These are phyloP conservation scores for Paracoccidioides lutzii DNA, from an alignment of 2,329 filamentous ascomycete species.

Conservation along the genomic window DNA sequence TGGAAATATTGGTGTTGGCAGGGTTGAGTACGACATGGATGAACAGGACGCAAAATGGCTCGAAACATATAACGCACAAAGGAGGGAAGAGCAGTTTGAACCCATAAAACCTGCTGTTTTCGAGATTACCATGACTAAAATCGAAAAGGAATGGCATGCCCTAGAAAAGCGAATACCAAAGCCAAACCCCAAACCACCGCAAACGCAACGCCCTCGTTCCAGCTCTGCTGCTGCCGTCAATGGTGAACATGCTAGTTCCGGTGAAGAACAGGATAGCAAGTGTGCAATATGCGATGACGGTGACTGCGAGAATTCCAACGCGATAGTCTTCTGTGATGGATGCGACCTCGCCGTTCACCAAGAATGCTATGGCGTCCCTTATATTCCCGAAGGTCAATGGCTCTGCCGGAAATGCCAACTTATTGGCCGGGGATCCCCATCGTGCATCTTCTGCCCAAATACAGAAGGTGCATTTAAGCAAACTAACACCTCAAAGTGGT, in stretches of 20 bases:
- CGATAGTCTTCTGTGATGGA: constrained; percentile 96
- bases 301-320: constrained; percentile 98
- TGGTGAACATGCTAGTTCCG: constrained; percentile 65
- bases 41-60: constrained; percentile 98
- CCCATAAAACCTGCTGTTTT: constrained; percentile 86
- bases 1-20: constrained; percentile 48
- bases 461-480: constrained; percentile 97
- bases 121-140: constrained; percentile 96
- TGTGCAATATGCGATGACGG: constrained; percentile 97
- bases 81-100: constrained; percentile 62
- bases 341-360: constrained; percentile 97
- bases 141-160: constrained; percentile 96
- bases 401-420: constrained; percentile 92
- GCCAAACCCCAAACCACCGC: constrained; percentile 87
- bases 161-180: constrained; percentile 95
- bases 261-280: constrained; percentile 93
- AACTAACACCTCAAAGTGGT: constrained; percentile 92
- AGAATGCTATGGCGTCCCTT: constrained; percentile 96
- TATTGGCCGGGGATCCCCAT: constrained; percentile 81
- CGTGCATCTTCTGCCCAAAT: constrained; percentile 97
- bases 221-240: constrained; percentile 93
- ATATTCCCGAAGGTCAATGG: constrained; percentile 98
- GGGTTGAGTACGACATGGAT: constrained; percentile 99
- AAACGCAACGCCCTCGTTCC: constrained; percentile 82
- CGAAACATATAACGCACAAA: constrained; percentile 64